Percentiles rank a stretch among this genome's conserved stretches.
These are phyloP conservation scores for Hansfordia pulvinata DNA, from an alignment of 2,329 filamentous ascomycete genomes.

Conservation along the genomic window DNA sequence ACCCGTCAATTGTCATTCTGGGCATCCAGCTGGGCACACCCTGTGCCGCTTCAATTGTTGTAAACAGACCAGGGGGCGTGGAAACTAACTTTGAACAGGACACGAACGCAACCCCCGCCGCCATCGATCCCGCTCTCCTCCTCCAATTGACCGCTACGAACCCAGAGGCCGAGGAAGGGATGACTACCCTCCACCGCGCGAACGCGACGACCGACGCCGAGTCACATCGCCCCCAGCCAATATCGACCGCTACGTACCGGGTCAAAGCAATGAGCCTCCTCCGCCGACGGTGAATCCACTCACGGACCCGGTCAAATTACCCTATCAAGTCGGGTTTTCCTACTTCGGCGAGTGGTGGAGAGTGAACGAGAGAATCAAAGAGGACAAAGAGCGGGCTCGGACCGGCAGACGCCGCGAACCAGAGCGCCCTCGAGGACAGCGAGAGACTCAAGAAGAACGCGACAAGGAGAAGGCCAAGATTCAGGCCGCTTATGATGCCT, in stretches of 20 bases:
- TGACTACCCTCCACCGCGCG: conserved; percentile 47
- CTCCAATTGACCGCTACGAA: conserved; percentile 63
- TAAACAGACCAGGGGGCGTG: no score
- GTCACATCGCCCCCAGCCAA: conserved; percentile 51
- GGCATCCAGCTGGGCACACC: no score
- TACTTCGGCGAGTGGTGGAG: conserved; percentile 84
- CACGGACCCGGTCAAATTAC: conserved; percentile 56
- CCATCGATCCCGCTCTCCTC: conserved; percentile 57
- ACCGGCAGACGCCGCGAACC: conserved; percentile 56
- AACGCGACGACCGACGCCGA: conserved; percentile 48
- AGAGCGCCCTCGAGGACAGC: conserved; percentile 46
- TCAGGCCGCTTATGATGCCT: conserved; percentile 53
- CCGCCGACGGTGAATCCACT: conserved; percentile 49
- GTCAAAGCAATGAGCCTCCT: conserved; percentile 44
- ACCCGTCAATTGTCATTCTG: conserved; percentile 7
- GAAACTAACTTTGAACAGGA: conserved; percentile 25
- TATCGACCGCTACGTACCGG: conserved; percentile 77
- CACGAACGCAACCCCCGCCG: conserved; percentile 44
- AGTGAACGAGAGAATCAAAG: conserved; percentile 68
- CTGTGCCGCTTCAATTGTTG: no score
- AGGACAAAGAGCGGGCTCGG: conserved; percentile 60
- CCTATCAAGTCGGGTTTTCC: conserved; percentile 74
- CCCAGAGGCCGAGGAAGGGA: conserved; percentile 45
- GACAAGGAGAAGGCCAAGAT: conserved; percentile 71
- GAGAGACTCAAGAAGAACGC: conserved; percentile 58